A percentile compares a stretch with the other conserved stretches of the same genome.
These are phyloP conservation scores for Cetradonia linearis DNA, from an alignment of 495 filamentous ascomycete species.

Conservation along the genomic window DNA sequence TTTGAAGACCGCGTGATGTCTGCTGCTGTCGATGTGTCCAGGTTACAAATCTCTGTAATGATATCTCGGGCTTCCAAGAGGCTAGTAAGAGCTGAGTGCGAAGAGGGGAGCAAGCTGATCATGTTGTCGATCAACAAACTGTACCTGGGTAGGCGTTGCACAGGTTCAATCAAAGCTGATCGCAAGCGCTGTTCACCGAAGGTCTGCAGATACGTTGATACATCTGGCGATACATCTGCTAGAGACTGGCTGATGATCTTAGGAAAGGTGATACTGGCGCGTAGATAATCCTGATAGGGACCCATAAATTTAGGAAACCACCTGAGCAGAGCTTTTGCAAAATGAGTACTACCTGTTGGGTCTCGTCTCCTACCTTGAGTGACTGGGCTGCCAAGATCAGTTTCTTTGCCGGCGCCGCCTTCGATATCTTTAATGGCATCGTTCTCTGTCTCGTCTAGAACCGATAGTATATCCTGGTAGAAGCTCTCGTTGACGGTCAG, in stretches of 20 bases:
- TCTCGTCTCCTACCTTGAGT: slow-evolving; percentile 51
- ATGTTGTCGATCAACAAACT: slow-evolving; percentile 95
- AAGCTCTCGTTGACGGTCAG: slow-evolving; percentile 70
- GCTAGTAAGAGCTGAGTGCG: slow-evolving; percentile 67
- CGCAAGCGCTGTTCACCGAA: slow-evolving; percentile 84
- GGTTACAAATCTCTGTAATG: slow-evolving; percentile 87
- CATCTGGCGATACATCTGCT: slow-evolving; percentile 63
- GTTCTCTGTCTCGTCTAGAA: slow-evolving; percentile 76
- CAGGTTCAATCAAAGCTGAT: slow-evolving; percentile 91
- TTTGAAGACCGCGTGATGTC: slow-evolving; percentile 61
- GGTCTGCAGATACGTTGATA: slow-evolving; percentile 65
- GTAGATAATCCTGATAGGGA: slow-evolving; percentile 84
- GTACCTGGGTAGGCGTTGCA: slow-evolving; percentile 90
- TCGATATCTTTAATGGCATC: slow-evolving; percentile 63
- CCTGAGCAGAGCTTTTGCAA: slow-evolving; percentile 68
- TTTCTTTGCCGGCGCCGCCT: slow-evolving; percentile 17
- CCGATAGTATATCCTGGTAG: slow-evolving; percentile 56
- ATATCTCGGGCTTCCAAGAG: slow-evolving; percentile 82
- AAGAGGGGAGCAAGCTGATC: slow-evolving; percentile 65
- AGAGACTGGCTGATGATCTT: slow-evolving; percentile 65
- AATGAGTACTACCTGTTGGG: slow-evolving; percentile 59
- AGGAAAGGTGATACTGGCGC: slow-evolving; percentile 72
- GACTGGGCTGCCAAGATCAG: slow-evolving; percentile 32
- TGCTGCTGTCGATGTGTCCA: slow-evolving; percentile 54
- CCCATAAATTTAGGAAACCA: slow-evolving; percentile 87